Conservation (phyloP, 352 stramenopile species). For the Pythium chondricola region DNA sequence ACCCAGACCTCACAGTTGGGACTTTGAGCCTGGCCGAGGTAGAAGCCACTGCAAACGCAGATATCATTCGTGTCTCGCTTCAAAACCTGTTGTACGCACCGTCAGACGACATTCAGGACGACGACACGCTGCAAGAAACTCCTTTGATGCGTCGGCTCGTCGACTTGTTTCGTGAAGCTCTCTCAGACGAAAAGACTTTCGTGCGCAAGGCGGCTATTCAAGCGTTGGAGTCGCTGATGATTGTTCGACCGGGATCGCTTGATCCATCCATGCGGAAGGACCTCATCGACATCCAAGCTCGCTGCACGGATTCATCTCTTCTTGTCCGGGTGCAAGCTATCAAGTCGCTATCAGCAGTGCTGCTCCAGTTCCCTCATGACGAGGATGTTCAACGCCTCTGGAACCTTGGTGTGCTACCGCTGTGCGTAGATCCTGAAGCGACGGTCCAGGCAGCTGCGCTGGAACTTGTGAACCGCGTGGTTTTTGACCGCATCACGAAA, state of each 20-base stretch:
- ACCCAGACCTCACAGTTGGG: constrained; percentile 19
- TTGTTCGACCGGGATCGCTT: constrained; percentile 40
- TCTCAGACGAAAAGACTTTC: constrained; percentile 80
- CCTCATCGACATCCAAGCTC: constrained; percentile 70
- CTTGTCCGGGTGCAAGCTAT: constrained; percentile 77
- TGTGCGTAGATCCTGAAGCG: constrained; percentile 74
- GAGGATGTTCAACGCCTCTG: constrained; percentile 72
- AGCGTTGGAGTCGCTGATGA: constrained; percentile 63
- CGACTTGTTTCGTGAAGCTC: constrained; percentile 63
- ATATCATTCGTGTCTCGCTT: constrained; percentile 39
- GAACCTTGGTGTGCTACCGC: constrained; percentile 77
- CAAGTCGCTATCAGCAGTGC: constrained; percentile 70
- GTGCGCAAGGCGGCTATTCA: constrained; percentile 77
- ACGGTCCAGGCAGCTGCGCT: constrained; percentile 64
- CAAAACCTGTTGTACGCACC: constrained; percentile 40
- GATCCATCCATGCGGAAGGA: constrained; percentile 51
- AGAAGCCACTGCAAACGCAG: constrained; percentile 11
- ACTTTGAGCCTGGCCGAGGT: constrained; percentile 5
- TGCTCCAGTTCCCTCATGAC: constrained; percentile 67
- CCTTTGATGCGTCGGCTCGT: constrained; percentile 61
- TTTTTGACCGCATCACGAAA: constrained; percentile 59
- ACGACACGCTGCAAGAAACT: constrained; percentile 39
- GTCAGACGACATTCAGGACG: constrained; percentile 7
- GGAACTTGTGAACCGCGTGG: constrained; percentile 43
- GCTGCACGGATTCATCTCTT: constrained; percentile 69